Evolutionary conservation across 164 flowering plant genomes (phyloP), one percentile per base, ranked within the genome.

Genomic region (Umbilicus rupestris): DNA sequence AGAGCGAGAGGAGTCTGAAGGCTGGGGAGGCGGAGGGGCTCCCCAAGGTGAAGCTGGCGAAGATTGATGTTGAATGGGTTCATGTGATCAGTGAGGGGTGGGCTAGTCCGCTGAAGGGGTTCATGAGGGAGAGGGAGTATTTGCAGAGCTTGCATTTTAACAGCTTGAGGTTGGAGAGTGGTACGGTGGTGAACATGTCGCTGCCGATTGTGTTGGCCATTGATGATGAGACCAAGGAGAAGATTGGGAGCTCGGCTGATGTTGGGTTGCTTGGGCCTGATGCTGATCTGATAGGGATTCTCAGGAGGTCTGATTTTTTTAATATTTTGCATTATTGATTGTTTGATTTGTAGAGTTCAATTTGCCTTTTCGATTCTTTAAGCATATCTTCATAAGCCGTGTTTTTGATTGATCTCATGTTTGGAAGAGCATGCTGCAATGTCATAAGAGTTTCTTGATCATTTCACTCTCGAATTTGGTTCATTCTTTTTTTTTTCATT

Each of bases 41-140:
- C 82, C 89, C 95, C 0, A 81, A 79, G 63, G 87, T 85, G 65
- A 63, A 49, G 76, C 72, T 93, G 22, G 77, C 86, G 1, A 72
- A 72, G 76, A 78, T 90, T 42, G 98, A 93, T 78, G 30, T 93
- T 26, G 91, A 90, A 60, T 93, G 98, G 98, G 89, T 87, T 3
- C 98, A 93, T 63, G 92, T 90, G 41, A 70, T 93, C 15, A 83
- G 96, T 66, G 94, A 93, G 68, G 98, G 98, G 2, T 93, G 98
- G 98, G 96, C 98, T 8, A 93, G 85, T 73, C 98, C 98, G 1
- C 73, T 93, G 75, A 81, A 67, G 66, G 97, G 98, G 69, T 93
- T 93, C 68, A 93, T 93, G 98, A 84, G 96, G 73, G 98, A 93
- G 70, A 70, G 77, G 64, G 89, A 93, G 84, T 93, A 90, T 69